A percentile compares a stretch with the other conserved stretches of the same genome.
Evolutionary conservation across 495 filamentous ascomycete genomes (phyloP).

Genomic region (Geoglossum glabrum): DNA sequence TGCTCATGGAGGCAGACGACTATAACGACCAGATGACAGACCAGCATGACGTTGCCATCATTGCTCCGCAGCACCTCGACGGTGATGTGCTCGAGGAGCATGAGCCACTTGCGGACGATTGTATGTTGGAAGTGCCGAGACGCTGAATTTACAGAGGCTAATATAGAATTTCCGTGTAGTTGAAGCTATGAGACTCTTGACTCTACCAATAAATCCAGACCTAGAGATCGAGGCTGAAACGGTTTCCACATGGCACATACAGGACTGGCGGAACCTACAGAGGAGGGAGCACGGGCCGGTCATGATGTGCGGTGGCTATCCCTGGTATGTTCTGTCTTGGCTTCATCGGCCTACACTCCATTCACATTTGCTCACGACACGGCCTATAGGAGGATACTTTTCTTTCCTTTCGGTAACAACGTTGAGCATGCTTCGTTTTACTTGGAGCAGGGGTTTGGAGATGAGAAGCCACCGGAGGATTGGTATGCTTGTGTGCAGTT

Average conservation of each 20-base stretch:
- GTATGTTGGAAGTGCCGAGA: constrained; percentile 29
- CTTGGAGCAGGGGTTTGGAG: constrained; percentile 76
- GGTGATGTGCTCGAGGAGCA: constrained; percentile 30
- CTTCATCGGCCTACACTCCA: not conserved
- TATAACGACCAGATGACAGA: constrained; percentile 30
- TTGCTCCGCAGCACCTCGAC: constrained; percentile 44
- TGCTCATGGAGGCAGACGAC: constrained; percentile 54
- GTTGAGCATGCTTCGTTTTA: constrained; percentile 86
- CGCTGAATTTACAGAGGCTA: constrained; percentile 9
- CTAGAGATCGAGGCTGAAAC: constrained; percentile 52
- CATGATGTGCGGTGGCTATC: constrained; percentile 70
- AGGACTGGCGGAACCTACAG: constrained; percentile 51
- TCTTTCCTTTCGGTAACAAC: constrained; percentile 89
- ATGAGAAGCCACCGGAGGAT: constrained; percentile 48
- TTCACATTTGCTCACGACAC: constrained; percentile 8
- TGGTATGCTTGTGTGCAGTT: constrained; percentile 98
- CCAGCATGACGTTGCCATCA: constrained; percentile 66
- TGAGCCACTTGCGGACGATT: constrained; percentile 14
- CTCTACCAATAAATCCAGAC: constrained; percentile 53
- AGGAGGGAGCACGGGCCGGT: constrained; percentile 71
- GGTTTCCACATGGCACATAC: constrained; percentile 65
- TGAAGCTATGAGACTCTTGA: constrained; percentile 62
- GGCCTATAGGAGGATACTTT: constrained; percentile 57
- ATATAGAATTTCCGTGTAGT: constrained; percentile 26
- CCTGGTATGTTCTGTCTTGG: constrained; percentile 42